Conservation (phyloP, 805 yeast species). For the Hanseniaspora vineae region DNA sequence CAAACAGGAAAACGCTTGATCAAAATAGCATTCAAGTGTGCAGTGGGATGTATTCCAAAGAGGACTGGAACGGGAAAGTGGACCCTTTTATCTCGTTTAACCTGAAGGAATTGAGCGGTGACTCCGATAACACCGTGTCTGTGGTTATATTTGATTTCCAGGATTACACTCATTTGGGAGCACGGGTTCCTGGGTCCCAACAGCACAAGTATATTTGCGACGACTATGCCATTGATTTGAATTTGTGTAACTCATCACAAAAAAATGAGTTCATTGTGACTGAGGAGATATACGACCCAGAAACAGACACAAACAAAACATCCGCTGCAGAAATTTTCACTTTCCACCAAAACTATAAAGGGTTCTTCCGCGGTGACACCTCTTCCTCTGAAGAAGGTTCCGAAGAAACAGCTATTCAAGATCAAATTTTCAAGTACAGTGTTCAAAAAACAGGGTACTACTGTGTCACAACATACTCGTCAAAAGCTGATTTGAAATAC, state of each 20-base stretch:
- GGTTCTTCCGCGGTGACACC: slow-evolving; percentile 33
- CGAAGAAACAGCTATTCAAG: too few species aligned
- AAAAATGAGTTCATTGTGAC: slow-evolving; percentile 52
- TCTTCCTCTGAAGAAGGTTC: too few species aligned
- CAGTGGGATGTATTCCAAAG: slow-evolving; percentile 77
- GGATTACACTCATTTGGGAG: slow-evolving; percentile 63
- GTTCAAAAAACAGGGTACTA: slow-evolving; percentile 78
- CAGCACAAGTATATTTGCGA: slow-evolving; percentile 60
- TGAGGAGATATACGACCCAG: slow-evolving; percentile 27
- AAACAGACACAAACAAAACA: slow-evolving; percentile 41
- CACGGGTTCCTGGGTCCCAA: slow-evolving; percentile 21
- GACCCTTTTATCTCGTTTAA: slow-evolving; percentile 50
- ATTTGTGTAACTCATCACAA: slow-evolving; percentile 41
- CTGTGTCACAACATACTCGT: slow-evolving; percentile 66
- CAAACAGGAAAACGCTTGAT: slow-evolving; percentile 36
- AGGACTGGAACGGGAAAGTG: slow-evolving; percentile 74
- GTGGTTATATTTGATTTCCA: slow-evolving; percentile 74
- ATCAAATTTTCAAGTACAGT: slow-evolving; percentile 36
- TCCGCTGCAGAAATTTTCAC: slow-evolving; percentile 43
- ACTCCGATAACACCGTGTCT: slow-evolving; percentile 33
- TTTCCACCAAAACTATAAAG: slow-evolving; percentile 39
- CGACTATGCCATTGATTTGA: slow-evolving; percentile 42
- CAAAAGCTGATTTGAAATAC: slow-evolving; percentile 32
- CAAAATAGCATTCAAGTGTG: slow-evolving; percentile 53
- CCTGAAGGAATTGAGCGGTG: slow-evolving; percentile 22